Conservation (phyloP, 2,329 filamentous ascomycete genomes). For the Colletotrichum sp. region DNA sequence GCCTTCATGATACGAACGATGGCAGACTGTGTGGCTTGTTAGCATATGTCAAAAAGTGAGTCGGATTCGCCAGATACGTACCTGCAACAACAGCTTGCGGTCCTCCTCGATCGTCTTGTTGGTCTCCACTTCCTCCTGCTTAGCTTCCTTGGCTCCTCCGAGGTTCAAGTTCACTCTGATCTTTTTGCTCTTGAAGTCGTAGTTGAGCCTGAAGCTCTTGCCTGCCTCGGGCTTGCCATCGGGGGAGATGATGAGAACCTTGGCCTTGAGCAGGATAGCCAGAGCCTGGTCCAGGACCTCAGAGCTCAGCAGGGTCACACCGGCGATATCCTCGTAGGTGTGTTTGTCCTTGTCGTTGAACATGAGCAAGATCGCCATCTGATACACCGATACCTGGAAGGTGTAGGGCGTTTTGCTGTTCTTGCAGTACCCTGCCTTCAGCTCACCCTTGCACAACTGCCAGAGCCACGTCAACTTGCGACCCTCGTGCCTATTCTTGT, state of each 20-base stretch:
- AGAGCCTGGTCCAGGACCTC: conserved; percentile 89
- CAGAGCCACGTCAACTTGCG: conserved; percentile 98
- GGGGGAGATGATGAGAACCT: conserved; percentile 77
- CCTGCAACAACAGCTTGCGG: conserved; percentile 94
- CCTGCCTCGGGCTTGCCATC: conserved; percentile 79
- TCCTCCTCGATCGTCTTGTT: conserved; percentile 99
- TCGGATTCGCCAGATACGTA: conserved; percentile 51
- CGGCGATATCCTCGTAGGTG: conserved; percentile 86
- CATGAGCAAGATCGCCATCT: conserved; percentile 93
- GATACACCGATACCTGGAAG: conserved; percentile 96
- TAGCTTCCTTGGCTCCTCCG: conserved; percentile 91
- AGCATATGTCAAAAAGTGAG: conserved; percentile 13
- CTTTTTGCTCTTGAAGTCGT: conserved; percentile 98
- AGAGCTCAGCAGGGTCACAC: conserved; percentile 77
- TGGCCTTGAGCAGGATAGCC: conserved; percentile 88
- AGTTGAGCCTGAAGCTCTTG: conserved; percentile 84
- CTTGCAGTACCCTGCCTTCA: conserved; percentile 93
- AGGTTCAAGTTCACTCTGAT: conserved; percentile 96
- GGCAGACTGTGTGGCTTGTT: conserved; percentile 72
- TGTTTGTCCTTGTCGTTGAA: conserved; percentile 92
- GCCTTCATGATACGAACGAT: conserved; percentile 99
- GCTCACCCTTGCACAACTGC: conserved; percentile 97
- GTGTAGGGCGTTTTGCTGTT: conserved; percentile 90
- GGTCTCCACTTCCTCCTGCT: conserved; percentile 94
- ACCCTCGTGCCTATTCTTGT: conserved; percentile 95